Base-by-base conservation (phyloP, 140 eudicot species). In the Flaveria floridana region DNA sequence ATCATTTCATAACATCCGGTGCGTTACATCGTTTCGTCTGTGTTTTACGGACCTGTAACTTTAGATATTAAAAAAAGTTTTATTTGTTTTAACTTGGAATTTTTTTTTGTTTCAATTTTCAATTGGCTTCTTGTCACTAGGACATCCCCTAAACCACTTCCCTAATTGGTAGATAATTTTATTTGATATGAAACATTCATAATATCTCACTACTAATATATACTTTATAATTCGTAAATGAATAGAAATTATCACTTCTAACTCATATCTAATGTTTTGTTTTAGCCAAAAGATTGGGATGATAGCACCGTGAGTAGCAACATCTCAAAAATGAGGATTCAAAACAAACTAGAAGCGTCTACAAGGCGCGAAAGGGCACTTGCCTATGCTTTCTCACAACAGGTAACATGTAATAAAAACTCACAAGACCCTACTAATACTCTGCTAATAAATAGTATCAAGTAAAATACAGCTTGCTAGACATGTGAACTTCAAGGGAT, bases 311-410 rank as follows among this genome's bases (percentile, higher is more conserved):
- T 91, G 64, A 87, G 92, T 73, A 87, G 97, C 85, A 82, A 77
- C 72, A 80, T 85, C 13, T 65, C 91, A 16, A 91, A 84, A 85
- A 83, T 80, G 96, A 85, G 94, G 85, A 77, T 81, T 26, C 94
- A 85, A 81, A 82, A 87, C 68, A 84, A 85, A 80, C 74, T 88
- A 7, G 97, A 91, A 82, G 97, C 97, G 53, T 86, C 92, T 64
- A 89, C 94, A 1, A 85, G 97, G 79, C 97, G 97, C 13, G 96
- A 91, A 81, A 87, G 96, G 78, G 96, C 97, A 13, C 85, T 91
- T 34, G 97, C 97, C 15, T 91, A 91, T 52, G 97, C 97, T 57
- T 91, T 91, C 82, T 89, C 97, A 14, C 97, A 91, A 79, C 97
- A 91, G 91, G 97, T 91, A 74, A 57, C 51, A 48, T 48, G 13